Conservation (phyloP, 192 early-diverging fungal genomes). For the Entrophospora sp. region DNA sequence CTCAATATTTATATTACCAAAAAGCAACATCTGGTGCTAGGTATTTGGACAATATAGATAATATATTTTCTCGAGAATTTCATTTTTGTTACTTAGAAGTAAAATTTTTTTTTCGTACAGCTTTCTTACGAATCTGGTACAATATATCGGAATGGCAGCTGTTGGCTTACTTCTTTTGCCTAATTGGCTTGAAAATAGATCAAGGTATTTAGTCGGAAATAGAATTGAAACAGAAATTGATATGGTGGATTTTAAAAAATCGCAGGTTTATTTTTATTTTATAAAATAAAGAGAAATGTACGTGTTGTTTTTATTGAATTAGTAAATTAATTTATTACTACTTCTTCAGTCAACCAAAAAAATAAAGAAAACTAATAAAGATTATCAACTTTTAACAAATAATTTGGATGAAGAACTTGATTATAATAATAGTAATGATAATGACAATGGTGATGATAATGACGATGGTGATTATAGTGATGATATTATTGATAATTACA, state of each 20-base stretch:
- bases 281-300: too few relatives aligned
- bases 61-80: not conserved
- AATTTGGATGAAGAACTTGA: constrained; percentile 13
- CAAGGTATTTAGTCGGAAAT: not conserved
- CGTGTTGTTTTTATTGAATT: not conserved
- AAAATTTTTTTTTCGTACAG: constrained; percentile 3
- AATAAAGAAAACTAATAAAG: not conserved
- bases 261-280: too few relatives aligned
- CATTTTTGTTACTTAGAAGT: not conserved
- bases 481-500: too few relatives aligned
- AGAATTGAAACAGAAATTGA: not conserved
- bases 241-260: not conserved
- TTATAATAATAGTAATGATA: too few relatives aligned
- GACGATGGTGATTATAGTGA: constrained; percentile 16
- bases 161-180: constrained; percentile 32
- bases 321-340: not conserved
- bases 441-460: constrained; percentile 21
- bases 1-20: constrained; percentile 51
- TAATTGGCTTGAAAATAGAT: constrained; percentile 6
- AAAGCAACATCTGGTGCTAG: constrained; percentile 35
- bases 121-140: constrained; percentile 14
- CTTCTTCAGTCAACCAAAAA: not conserved
- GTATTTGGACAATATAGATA: not conserved
- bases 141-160: constrained; percentile 32
- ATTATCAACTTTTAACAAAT: constrained; percentile 10